Percentiles rank a stretch among this genome's conserved stretches.
Evolutionary conservation across 2,329 filamentous ascomycete species (phyloP).

Genomic region (Penicillium palitans): DNA sequence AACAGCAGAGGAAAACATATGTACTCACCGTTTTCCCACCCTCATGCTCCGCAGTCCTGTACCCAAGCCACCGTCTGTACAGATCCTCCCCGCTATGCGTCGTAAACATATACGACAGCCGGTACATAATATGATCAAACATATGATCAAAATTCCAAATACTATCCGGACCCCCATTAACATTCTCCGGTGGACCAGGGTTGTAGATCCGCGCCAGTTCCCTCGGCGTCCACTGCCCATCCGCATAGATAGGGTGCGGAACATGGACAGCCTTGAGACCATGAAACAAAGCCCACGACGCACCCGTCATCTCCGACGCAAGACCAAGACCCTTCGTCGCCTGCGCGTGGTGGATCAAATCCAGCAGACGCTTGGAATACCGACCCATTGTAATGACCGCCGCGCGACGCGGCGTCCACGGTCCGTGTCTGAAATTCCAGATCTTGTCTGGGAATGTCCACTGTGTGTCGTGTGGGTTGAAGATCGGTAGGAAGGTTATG

Average conservation of each 20-base stretch:
- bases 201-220: slow-evolving; percentile 59
- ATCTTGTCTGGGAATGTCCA: slow-evolving; percentile 25
- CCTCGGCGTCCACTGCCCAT: slow-evolving; percentile 56
- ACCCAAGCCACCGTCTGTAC: slow-evolving; percentile 58
- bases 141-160: slow-evolving; percentile 35
- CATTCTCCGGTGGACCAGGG: slow-evolving; percentile 52
- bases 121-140: slow-evolving; percentile 33
- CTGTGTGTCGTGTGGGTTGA: slow-evolving; percentile 23
- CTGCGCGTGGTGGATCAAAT: slow-evolving; percentile 69
- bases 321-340: slow-evolving; percentile 68
- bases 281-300: slow-evolving; percentile 69
- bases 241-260: slow-evolving; percentile 59
- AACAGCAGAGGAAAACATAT: not conserved
- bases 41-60: slow-evolving; percentile 18
- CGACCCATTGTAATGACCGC: slow-evolving; percentile 27
- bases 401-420: slow-evolving; percentile 20
- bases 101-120: slow-evolving; percentile 31
- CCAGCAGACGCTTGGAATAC: slow-evolving; percentile 22
- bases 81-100: slow-evolving; percentile 49
- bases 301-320: slow-evolving; percentile 74
- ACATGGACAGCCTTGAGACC: slow-evolving; percentile 74
- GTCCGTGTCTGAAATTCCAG: slow-evolving; percentile 24
- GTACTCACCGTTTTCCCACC: slow-evolving; percentile 21
- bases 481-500: slow-evolving; percentile 25
- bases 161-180: slow-evolving; percentile 48